Percentiles rank a stretch among this genome's conserved stretches.
phyloP scores from a whole-genome alignment of 2,329 filamentous ascomycete species.

The Clarireedia homoeocarpa region DNA sequence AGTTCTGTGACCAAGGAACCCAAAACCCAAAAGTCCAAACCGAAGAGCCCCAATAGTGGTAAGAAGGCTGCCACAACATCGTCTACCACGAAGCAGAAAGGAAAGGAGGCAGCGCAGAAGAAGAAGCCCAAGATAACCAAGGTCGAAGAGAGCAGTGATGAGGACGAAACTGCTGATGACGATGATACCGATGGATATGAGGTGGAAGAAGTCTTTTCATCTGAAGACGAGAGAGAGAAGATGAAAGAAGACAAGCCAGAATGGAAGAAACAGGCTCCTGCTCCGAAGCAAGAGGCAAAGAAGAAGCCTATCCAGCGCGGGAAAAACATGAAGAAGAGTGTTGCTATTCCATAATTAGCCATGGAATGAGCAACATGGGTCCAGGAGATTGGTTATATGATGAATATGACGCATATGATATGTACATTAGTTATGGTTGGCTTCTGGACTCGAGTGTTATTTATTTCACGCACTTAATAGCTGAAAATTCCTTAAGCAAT shows the following conservation, averaged over 20 bases:
- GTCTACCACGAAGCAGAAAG: not conserved
- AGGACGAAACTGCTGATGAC: not conserved
- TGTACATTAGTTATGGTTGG: too few relatives aligned
- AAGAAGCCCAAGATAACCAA: not conserved
- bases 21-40: not conserved
- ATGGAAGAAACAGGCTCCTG: not conserved
- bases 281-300: not conserved
- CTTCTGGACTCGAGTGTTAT: too few relatives aligned
- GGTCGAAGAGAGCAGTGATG: conserved; percentile 1
- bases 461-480: too few relatives aligned
- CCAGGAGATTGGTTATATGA: too few relatives aligned
- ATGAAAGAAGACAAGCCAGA: not conserved
- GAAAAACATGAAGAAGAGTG: conserved; percentile 1
- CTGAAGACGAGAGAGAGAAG: not conserved
- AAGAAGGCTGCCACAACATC: not conserved
- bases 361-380: not conserved
- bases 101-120: not conserved
- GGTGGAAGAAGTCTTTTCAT: conserved; percentile 5
- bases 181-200: conserved; percentile 4
- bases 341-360: not conserved
- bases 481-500: too few relatives aligned
- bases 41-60: not conserved
- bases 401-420: too few relatives aligned
- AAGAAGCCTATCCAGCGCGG: not conserved
- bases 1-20: not conserved